Evolutionary conservation across 2,329 filamentous ascomycete genomes (phyloP).

Genomic region (Colletotrichum sp.): DNA sequence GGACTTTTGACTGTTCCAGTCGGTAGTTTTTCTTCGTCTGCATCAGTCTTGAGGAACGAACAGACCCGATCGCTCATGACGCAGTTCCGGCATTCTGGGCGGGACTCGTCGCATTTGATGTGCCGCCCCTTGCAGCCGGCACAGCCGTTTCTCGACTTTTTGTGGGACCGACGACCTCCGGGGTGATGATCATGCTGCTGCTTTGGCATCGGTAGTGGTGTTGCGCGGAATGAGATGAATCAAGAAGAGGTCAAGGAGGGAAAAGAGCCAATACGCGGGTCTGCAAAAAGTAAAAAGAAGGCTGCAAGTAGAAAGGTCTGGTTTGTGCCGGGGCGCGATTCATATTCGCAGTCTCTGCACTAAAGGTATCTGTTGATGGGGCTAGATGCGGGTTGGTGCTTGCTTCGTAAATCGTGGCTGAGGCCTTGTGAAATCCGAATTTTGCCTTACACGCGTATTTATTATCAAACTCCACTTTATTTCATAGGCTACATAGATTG

Average conservation of each 20-base stretch:
- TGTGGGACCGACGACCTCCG: background rate
- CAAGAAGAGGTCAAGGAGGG: background rate
- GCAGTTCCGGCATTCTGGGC: conserved; percentile 46
- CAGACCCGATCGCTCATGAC: conserved; percentile 25
- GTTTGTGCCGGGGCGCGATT: background rate
- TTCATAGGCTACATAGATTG: background rate
- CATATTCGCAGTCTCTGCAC: background rate
- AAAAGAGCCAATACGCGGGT: background rate
- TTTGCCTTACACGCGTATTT: background rate
- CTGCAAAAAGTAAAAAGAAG: background rate
- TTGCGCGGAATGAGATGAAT: background rate
- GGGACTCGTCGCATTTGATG: conserved; percentile 51
- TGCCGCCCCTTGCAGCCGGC: conserved; percentile 44
- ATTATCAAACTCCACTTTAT: background rate
- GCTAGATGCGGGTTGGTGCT: background rate
- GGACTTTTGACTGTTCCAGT: background rate
- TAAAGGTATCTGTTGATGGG: background rate
- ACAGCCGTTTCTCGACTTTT: conserved; percentile 29
- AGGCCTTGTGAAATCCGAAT: background rate
- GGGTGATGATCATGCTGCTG: background rate
- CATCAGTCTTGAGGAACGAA: conserved; percentile 20
- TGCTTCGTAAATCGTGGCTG: background rate
- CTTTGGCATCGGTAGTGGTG: background rate
- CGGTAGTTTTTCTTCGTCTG: background rate
- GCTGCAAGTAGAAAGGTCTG: background rate